Evolutionary conservation across 495 filamentous ascomycete genomes (phyloP).

Genomic region (Neurospora africana): DNA sequence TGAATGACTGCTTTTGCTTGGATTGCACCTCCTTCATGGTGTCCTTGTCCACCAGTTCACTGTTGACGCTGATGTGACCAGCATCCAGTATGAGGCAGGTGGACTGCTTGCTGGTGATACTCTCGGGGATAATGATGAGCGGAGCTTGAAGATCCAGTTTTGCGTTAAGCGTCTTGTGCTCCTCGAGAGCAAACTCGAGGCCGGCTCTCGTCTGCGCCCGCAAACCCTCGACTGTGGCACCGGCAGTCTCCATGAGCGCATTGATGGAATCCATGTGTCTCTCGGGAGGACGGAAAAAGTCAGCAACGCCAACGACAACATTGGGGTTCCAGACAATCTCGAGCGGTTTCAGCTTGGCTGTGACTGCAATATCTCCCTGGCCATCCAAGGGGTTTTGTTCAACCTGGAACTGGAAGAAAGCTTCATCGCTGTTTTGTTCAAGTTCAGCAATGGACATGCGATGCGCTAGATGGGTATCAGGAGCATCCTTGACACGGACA

Average conservation of each 20-base stretch:
- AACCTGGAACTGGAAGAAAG: slow-evolving; percentile 84
- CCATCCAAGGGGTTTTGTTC: slow-evolving; percentile 93
- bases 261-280: slow-evolving; percentile 97
- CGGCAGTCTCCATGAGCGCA: slow-evolving; percentile 86
- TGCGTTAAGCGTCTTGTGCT: slow-evolving; percentile 95
- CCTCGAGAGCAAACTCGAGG: slow-evolving; percentile 87
- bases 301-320: slow-evolving; percentile 77
- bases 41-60: slow-evolving; percentile 81
- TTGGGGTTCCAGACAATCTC: slow-evolving; percentile 95
- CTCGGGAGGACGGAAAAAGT: slow-evolving; percentile 93
- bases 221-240: slow-evolving; percentile 86
- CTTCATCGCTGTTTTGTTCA: slow-evolving; percentile 47
- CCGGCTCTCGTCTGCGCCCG: slow-evolving; percentile 92
- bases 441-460: slow-evolving; percentile 53
- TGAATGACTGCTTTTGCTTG: slow-evolving; percentile 82
- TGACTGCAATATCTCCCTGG: slow-evolving; percentile 80
- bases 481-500: slow-evolving; percentile 83
- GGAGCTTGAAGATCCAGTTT: slow-evolving; percentile 93
- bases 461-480: slow-evolving; percentile 38
- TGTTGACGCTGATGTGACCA: slow-evolving; percentile 87
- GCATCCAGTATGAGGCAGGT: slow-evolving; percentile 91
- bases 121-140: slow-evolving; percentile 90
- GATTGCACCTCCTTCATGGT: slow-evolving; percentile 80
- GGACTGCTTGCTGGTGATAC: slow-evolving; percentile 65
- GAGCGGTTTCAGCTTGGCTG: slow-evolving; percentile 83